Base-by-base conservation (phyloP, 2,329 filamentous ascomycete genomes). In the Akanthomyces muscarius region DNA sequence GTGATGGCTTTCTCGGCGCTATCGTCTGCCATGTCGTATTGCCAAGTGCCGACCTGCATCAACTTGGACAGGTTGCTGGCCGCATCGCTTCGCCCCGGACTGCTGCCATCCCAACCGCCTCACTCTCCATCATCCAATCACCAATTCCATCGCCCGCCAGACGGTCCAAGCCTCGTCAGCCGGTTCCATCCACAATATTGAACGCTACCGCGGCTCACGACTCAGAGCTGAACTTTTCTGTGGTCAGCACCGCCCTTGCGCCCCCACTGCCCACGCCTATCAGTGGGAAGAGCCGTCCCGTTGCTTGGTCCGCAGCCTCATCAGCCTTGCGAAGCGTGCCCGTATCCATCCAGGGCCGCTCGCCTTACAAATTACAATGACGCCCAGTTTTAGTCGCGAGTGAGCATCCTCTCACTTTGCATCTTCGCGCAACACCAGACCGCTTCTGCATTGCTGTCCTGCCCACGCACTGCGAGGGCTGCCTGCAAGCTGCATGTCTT, bases 261-360 rank as follows among this genome's bases (percentile, higher is more conserved):
- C 54, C 55, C 55, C 55, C 55, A 45, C 59, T n/a, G 21, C 30
- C 25, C 28, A 53, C 28, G 28, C 28, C 52, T 55, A 55, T 47
- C 41, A 57, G 38, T 56, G 52, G 60, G 44, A 62, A 62, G 60
- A 56, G 52, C 60, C 54, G 61, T 63, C 36, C 61, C 61, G 61
- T 58, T 33, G 16, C 42, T 25, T 45, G 42, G 33, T 51, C 61
- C 61, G 28, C 61, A 63, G 61, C 61, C 61, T 58, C 61, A 57
- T 58, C 61, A 57, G 61, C 53, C 61, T 58, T 28, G 47, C 36
- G n/a, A 56, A 52, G 11, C 42, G 14, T 25, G 7, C 33, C 30
- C 30, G 41, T 42, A 45, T 33, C 47, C 50, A n/a, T 61, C 21
- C 36, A 38, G 38, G 45, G 45, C 21, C 23, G 36, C 47, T 8